Evolutionary conservation across 495 filamentous ascomycete genomes (phyloP), one percentile per base, ranked within the genome.

Genomic region (Neohortaea acidophila): DNA sequence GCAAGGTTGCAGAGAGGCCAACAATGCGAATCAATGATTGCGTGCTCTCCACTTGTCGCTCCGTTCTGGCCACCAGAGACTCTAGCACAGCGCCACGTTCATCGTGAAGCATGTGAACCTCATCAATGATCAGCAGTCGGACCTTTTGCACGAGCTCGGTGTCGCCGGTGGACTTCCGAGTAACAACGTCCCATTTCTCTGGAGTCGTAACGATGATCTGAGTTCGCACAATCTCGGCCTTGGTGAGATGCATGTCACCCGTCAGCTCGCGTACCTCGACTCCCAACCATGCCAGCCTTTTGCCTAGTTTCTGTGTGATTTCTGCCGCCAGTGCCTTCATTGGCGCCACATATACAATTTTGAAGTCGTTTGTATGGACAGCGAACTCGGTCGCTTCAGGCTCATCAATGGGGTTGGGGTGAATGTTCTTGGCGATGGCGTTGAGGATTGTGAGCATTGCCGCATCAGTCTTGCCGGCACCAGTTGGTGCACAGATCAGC

Each of bases 171-270:
- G 89, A 87, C 58, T 96, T 99, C 29, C 89, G 69, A 8, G 89
- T 99, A 22, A 96, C 80, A 10, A 96, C 87, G 60, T 99, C 89
- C 89, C 89, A 99, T 64, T 99, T 99, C 57, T 99, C 89, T 34
- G 89, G 89, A 8, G 89, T 99, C 0, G 89, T 99, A 12, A 99
- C 91, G 45, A 99, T 94, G 41, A 99, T 86, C 58, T 99, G 91
- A 2, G 89, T 99, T 48, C 81, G 73, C 21, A 87, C 67, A 42
- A 99, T 92, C 60, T 99, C 91, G 2, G 81, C 73, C 61, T 99
- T 99, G 24, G 87, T 93, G 45, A 99, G 66, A 48, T 99, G 91
- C 86, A 94, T 96, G 60, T 99, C 89, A 48, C 87, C 89, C 28
- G 89, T 99, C 47, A 87, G 69, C 60, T 99, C 89, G 24, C 87